Evolutionary conservation across 169 alveolate species (phyloP), one percentile per base, ranked within the genome.

Genomic region (Plasmodium gaboni): DNA sequence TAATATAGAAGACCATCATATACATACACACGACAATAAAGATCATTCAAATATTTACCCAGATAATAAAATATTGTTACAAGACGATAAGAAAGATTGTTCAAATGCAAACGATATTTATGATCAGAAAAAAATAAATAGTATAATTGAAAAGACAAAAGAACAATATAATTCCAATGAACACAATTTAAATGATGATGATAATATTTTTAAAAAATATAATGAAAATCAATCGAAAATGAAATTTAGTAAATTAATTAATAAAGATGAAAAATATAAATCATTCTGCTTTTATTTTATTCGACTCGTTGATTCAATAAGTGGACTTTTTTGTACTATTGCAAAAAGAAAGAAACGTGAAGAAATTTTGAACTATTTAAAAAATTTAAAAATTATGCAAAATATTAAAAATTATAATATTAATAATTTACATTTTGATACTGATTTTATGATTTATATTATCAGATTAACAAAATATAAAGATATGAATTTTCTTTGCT

Each of bases 261-360:
- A 57, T 28, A 80, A 57, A 48, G 83, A 80, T 48, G 83, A 53
- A 19, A 65, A 68, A 44, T 80, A 80, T 61, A 80, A 80, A 19
- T 68, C 80, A n/a, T 80, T 80, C 38, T 68, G 90, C 53, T 48
- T 68, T 12, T 68, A 32, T 61, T 80, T 80, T 65, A 55, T 60
- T 61, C 83, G 90, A 50, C 60, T 80, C 7, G 90, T 80, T 46
- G 90, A 80, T 48, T 42, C 90, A 8, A 61, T 80, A 15, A 80
- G 90, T 55, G 90, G 90, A 4, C 32, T 80, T 13, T 80, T 80
- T 72, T 80, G 90, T 5, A 68, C 85, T 50, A 67, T 80, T 12
- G 90, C 85, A 8, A 80, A 80, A 67, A 80, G 90, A 69, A 80
- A 26, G n/a, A 80, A 80, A 46, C 17, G 90, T 42, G 90, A 80